A percentile compares a stretch with the other conserved stretches of the same genome.
phyloP scores from a whole-genome alignment of 78 protist species.

The Dictyostelium discoideum region DNA sequence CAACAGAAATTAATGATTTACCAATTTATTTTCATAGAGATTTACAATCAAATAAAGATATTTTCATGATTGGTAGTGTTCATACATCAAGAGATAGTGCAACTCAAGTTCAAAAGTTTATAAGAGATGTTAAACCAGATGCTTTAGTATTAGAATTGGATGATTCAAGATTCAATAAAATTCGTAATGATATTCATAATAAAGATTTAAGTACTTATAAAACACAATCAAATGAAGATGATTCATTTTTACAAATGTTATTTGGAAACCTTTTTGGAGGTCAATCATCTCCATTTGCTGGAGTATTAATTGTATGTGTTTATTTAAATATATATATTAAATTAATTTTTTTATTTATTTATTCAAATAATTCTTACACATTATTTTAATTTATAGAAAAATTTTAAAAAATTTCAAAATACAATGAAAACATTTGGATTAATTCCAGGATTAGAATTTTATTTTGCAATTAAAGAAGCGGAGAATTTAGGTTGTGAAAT shows the following conservation, averaged over 20 bases:
- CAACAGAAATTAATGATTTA: constrained; percentile 19
- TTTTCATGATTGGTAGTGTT: constrained; percentile 55
- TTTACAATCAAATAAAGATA: constrained; percentile 30
- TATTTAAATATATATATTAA: no score
- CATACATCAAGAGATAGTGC: constrained; percentile 54
- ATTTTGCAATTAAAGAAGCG: constrained; percentile 60
- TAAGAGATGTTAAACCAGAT: constrained; percentile 44
- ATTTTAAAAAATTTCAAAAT: constrained; percentile 13
- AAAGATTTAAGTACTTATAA: constrained; percentile 20
- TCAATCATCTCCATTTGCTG: background rate
- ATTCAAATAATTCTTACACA: background rate
- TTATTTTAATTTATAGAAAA: background rate
- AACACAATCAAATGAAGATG: background rate
- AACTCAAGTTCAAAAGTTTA: constrained; percentile 23
- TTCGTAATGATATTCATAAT: constrained; percentile 17
- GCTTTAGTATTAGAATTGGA: constrained; percentile 58
- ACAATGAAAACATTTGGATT: constrained; percentile 50
- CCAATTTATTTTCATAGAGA: constrained; percentile 69
- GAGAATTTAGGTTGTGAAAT: constrained; percentile 22
- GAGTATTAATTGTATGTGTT: background rate
- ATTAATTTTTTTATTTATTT: background rate
- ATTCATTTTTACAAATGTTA: background rate
- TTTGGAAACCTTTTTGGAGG: no score
- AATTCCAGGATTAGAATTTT: constrained; percentile 64
- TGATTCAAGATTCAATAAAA: constrained; percentile 20